Conservation (phyloP, 305 asterid species). For the Ilex paraguariensis region DNA sequence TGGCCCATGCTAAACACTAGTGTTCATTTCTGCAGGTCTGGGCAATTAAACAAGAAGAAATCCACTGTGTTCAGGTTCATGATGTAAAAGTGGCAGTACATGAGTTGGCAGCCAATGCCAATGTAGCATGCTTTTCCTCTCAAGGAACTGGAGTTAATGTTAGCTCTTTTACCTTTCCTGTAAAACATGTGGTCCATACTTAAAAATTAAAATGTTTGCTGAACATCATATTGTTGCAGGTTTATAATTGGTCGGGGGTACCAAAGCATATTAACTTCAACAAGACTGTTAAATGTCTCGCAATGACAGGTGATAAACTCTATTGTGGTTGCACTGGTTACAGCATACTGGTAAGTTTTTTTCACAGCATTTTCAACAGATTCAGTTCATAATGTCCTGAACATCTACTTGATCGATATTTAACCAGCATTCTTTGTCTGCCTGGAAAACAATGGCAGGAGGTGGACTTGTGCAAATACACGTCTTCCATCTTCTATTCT, state of each 20-base stretch:
- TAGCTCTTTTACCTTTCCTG: not conserved
- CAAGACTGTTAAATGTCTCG: slow-evolving; percentile 61
- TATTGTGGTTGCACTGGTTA: slow-evolving; percentile 76
- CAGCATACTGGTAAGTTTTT: slow-evolving; percentile 48
- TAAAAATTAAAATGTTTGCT: not conserved
- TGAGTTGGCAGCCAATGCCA: slow-evolving; percentile 50
- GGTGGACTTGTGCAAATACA: slow-evolving; percentile 53
- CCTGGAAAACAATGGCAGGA: slow-evolving; percentile 39
- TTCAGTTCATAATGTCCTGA: too few species aligned
- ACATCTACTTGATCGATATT: too few species aligned
- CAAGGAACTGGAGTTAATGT: slow-evolving; percentile 82
- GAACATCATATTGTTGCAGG: slow-evolving; percentile 32
- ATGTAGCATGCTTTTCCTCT: slow-evolving; percentile 54
- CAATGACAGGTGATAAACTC: slow-evolving; percentile 49
- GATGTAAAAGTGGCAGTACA: slow-evolving; percentile 69
- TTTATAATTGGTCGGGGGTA: slow-evolving; percentile 68
- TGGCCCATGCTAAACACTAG: too few species aligned
- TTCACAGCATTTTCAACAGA: too few species aligned
- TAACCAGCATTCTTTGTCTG: too few species aligned
- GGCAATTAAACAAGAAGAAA: slow-evolving; percentile 74
- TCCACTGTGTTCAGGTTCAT: slow-evolving; percentile 72
- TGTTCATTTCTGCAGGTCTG: slow-evolving; percentile 46
- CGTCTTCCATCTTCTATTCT: slow-evolving; percentile 52
- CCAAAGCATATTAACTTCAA: slow-evolving; percentile 59
- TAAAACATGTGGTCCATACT: not conserved